Evolutionary conservation across 116 monocot genomes (phyloP).

Genomic region (Cymodocea nodosa): DNA sequence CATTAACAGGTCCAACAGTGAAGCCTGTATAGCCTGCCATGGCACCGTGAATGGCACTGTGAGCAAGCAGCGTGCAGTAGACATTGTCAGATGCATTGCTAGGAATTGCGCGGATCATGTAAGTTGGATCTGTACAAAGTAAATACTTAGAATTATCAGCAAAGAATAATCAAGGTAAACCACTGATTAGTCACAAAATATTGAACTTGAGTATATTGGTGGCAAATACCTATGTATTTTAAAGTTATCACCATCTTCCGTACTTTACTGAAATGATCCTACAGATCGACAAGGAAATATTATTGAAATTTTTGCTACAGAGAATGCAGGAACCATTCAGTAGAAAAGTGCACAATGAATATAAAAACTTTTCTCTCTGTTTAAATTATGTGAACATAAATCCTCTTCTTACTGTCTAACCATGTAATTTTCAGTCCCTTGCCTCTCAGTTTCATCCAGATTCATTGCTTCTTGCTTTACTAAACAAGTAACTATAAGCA

Average conservation of each 20-base stretch:
- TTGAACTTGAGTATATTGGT: background rate
- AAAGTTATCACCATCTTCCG: constrained; percentile 42
- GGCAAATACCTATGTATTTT: constrained; percentile 49
- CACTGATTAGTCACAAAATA: too few species aligned
- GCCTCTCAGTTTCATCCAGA: too few species aligned
- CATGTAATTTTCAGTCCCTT: too few species aligned
- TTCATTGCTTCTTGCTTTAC: too few species aligned
- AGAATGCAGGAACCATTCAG: background rate
- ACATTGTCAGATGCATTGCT: constrained; percentile 12
- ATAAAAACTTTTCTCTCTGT: too few species aligned
- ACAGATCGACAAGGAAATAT: background rate
- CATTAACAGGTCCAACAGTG: constrained; percentile 11
- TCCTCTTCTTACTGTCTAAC: too few species aligned
- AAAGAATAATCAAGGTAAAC: background rate
- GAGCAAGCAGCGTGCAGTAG: constrained; percentile 41
- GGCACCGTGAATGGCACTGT: constrained; percentile 42
- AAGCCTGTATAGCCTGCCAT: constrained; percentile 45
- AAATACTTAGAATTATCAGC: background rate
- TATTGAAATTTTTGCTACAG: background rate
- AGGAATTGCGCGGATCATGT: constrained; percentile 49
- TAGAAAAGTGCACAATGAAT: too few species aligned
- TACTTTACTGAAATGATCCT: constrained; percentile 42
- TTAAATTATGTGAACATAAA: too few species aligned
- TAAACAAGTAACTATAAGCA: too few species aligned
- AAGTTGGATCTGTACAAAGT: constrained; percentile 31